These are phyloP conservation scores for Blastobotrys buckinghamii DNA, from an alignment of 1,139 yeast genomes.

Conservation along the genomic window DNA sequence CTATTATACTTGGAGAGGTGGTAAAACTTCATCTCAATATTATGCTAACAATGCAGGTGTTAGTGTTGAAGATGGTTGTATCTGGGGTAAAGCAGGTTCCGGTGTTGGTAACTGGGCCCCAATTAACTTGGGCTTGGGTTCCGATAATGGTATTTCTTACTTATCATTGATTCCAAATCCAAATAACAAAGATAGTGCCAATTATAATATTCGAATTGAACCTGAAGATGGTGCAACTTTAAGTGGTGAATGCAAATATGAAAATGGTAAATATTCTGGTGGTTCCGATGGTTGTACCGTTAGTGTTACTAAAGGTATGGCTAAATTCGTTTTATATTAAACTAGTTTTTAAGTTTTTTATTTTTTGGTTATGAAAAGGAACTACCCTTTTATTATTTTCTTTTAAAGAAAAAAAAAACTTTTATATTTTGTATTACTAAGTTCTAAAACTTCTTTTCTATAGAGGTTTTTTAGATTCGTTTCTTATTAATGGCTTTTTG, in stretches of 20 bases:
- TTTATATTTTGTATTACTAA: no score
- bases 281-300: conserved; percentile 84
- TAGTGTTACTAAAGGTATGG: conserved; percentile 76
- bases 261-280: conserved; percentile 70
- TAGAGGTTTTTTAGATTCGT: background rate
- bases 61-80: conserved; percentile 79
- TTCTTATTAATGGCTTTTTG: background rate
- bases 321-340: conserved; percentile 59
- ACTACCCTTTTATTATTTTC: background rate
- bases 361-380: no score
- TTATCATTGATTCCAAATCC: conserved; percentile 94
- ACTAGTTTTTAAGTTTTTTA: background rate
- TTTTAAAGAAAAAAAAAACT: no score
- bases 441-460: background rate
- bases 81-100: conserved; percentile 77
- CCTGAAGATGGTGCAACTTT: conserved; percentile 59
- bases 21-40: conserved; percentile 87
- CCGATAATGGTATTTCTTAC: conserved; percentile 71
- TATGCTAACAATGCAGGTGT: conserved; percentile 97
- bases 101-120: conserved; percentile 99
- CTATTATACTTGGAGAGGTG: conserved; percentile 81
- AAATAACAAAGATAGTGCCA: conserved; percentile 69
- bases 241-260: conserved; percentile 75
- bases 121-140: conserved; percentile 89
- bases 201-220: conserved; percentile 81